Base-by-base conservation (phyloP, 305 asterid genomes). In the Ilex paraguariensis region DNA sequence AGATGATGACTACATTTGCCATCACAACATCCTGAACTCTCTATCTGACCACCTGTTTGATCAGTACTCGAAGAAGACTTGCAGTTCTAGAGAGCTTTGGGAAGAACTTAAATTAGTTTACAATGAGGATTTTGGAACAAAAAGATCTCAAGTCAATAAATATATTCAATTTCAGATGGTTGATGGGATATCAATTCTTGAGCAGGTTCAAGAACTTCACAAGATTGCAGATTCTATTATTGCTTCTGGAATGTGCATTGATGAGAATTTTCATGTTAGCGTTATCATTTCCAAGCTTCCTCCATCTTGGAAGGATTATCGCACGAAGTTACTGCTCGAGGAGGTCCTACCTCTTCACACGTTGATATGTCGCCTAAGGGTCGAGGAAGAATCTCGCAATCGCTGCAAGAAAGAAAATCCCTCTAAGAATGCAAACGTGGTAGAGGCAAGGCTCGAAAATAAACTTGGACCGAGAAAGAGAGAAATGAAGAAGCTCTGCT, bases 211-310 rank as follows among this genome's bases (percentile, higher is more conserved):
- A 67, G 90, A 86, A 70, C 85, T 88, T 42, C 79, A 82, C 70
- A 72, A 45, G 50, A 76, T 86, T 31, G 84, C 81, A 0, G 75
- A 81, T 73, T 64, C 83, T 59, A 70, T 86, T 33, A 73, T 64
- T 17, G 68, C 84, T 53, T 79, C 87, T 5, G 96, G 96, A 44
- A 75, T 72, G 64, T 73, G 81, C 79, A 59, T 88, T 33, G 96
- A 84, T 49, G 95, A 88, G 61, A 69, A 67, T 62, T 82, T 86
- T 55, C 96, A 86, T 48, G 81, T 65, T 10, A 73, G 88, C 59
- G 75, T 70, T 55, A 80, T 88, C 36, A 71, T 86, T 56, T 76
- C 86, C 50, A 88, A 88, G 79, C 95, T 88, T 72, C 95, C 95
- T 2, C 81, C 81, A 45, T 84, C 95, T 45, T 88, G 92, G 92